Percentiles rank a stretch among this genome's conserved stretches.
phyloP scores from a whole-genome alignment of 345 rosid species.

The Rhodamnia argentea region DNA sequence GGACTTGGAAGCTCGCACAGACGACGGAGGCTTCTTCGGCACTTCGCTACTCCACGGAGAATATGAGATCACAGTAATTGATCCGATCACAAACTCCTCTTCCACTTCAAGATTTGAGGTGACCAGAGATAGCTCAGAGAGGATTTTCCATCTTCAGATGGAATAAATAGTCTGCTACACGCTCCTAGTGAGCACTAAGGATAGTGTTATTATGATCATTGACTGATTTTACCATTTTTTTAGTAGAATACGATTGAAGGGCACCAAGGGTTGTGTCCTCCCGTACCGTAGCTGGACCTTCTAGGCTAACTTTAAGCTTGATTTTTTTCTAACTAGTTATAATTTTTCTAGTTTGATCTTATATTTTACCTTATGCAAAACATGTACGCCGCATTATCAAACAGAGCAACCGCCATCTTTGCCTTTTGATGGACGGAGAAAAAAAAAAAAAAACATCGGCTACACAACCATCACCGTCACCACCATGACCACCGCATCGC shows the following conservation, averaged over 20 bases:
- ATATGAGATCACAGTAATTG: constrained; percentile 22
- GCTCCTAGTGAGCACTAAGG: background rate
- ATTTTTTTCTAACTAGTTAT: too few relatives aligned
- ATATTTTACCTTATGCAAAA: too few relatives aligned
- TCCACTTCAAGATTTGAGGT: constrained; percentile 19
- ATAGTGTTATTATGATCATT: background rate
- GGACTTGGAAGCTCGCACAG: background rate
- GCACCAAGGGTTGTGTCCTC: too few relatives aligned
- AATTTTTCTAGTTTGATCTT: too few relatives aligned
- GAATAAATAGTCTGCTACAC: constrained; percentile 2
- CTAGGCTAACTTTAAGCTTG: too few relatives aligned
- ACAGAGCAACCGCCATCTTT: too few relatives aligned
- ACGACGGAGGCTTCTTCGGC: constrained; percentile 16
- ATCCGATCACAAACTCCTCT: constrained; percentile 19
- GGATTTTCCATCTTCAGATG: background rate
- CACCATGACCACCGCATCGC: background rate
- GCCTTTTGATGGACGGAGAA: too few relatives aligned
- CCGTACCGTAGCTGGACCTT: too few relatives aligned
- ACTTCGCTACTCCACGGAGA: constrained; percentile 46
- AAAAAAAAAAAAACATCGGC: too few relatives aligned
- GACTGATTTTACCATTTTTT: too few relatives aligned
- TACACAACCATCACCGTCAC: background rate
- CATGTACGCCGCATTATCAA: too few relatives aligned
- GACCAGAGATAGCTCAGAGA: constrained; percentile 5
- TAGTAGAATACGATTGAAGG: too few relatives aligned